These are phyloP conservation scores for Exophiala aquamarina DNA, from an alignment of 2,329 filamentous ascomycete genomes.

Conservation along the genomic window DNA sequence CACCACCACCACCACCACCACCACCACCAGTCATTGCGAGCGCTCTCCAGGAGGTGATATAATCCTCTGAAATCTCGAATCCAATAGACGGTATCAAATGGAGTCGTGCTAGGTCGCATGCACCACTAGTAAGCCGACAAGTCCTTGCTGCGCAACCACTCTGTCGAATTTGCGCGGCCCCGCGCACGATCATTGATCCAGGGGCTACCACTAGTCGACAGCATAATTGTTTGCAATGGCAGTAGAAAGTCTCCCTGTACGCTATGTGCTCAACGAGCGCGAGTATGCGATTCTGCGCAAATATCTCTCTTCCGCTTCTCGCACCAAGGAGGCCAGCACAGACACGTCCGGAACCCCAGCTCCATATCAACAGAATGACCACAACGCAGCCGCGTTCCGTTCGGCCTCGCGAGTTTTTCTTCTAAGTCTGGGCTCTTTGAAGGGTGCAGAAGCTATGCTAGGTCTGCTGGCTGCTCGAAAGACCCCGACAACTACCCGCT, in stretches of 20 bases:
- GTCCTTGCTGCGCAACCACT: no score
- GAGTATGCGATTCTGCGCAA: constrained; percentile 20
- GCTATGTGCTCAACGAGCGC: constrained; percentile 22
- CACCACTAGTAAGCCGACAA: no score
- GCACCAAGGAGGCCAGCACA: not conserved
- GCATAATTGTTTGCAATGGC: constrained; percentile 10
- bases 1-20: no score
- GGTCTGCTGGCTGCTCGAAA: constrained; percentile 12
- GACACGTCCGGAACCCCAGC: not conserved
- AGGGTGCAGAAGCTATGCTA: constrained; percentile 40
- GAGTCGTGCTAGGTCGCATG: no score
- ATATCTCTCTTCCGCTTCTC: constrained; percentile 1
- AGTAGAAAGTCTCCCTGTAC: constrained; percentile 10
- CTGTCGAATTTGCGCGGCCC: no score
- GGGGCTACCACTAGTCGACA: no score
- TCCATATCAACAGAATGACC: constrained; percentile 52
- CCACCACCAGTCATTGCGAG: no score
- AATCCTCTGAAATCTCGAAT: no score
- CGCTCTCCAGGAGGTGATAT: no score
- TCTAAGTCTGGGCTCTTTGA: constrained; percentile 62
- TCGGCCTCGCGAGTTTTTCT: constrained; percentile 71
- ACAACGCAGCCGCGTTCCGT: constrained; percentile 68
- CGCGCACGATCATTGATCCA: no score
- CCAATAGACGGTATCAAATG: no score
- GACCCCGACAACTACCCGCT: constrained; percentile 33